These are phyloP conservation scores for Jackrogersella multiformis DNA, from an alignment of 495 filamentous ascomycete genomes.

Conservation along the genomic window DNA sequence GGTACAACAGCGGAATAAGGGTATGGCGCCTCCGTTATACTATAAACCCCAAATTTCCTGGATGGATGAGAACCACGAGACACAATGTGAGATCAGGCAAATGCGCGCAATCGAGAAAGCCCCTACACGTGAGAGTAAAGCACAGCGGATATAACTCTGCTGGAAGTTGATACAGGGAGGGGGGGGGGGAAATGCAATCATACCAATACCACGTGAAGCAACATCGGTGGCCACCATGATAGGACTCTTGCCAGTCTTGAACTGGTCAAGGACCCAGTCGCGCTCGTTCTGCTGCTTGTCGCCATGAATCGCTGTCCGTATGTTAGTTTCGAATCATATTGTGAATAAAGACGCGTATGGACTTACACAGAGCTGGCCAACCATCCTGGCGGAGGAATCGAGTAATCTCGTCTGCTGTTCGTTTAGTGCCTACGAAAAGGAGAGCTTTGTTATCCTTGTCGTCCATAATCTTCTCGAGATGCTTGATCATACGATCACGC, in stretches of 20 bases:
- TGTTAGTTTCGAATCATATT: constrained; percentile 55
- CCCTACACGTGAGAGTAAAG: constrained; percentile 88
- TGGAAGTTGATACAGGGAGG: constrained; percentile 65
- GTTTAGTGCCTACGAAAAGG: constrained; percentile 98
- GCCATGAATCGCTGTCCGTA: constrained; percentile 84
- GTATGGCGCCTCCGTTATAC: constrained; percentile 66
- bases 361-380: constrained; percentile 96
- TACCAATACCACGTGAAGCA: constrained; percentile 99
- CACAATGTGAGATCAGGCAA: constrained; percentile 80
- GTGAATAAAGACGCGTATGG: not conserved
- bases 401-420: constrained; percentile 97
- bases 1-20: constrained; percentile 79
- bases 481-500: constrained; percentile 96
- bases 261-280: constrained; percentile 99
- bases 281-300: constrained; percentile 99
- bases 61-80: constrained; percentile 77
- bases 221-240: constrained; percentile 99
- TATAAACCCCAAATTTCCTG: constrained; percentile 85
- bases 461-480: constrained; percentile 98
- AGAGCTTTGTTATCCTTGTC: constrained; percentile 91
- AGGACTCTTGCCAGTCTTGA: constrained; percentile 95
- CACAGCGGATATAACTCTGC: constrained; percentile 78
- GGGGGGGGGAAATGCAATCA: constrained; percentile 72
- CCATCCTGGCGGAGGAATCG: constrained; percentile 98
- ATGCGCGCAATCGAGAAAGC: constrained; percentile 80